phyloP scores from a whole-genome alignment of 2,329 filamentous ascomycete species.

The Bipolaris oryzae region DNA sequence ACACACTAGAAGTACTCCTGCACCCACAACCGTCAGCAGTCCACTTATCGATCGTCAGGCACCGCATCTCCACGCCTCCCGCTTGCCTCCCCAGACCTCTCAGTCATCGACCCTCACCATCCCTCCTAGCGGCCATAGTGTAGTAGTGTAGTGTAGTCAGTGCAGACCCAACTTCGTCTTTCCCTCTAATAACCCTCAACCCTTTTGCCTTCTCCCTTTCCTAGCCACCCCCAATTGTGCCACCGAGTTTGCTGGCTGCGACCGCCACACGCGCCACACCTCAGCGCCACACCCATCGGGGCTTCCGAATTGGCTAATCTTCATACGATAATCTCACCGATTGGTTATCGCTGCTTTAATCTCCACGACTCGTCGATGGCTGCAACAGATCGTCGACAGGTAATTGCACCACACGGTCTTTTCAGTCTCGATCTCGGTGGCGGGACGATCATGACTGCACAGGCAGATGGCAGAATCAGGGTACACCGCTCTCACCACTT shows the following conservation, averaged over 20 bases:
- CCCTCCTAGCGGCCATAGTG: background rate
- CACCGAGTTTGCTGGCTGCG: background rate
- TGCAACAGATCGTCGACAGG: background rate
- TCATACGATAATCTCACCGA: background rate
- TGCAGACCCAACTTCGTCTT: background rate
- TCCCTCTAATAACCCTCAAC: background rate
- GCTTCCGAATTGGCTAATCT: background rate
- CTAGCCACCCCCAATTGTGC: background rate
- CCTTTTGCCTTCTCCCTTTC: background rate
- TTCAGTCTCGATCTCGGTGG: background rate
- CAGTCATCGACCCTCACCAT: background rate
- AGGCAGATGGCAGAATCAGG: background rate
- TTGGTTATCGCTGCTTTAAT: slow-evolving; percentile 2
- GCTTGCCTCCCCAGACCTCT: background rate
- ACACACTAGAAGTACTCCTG: background rate
- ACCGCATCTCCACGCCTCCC: slow-evolving; percentile 5
- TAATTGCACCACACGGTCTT: background rate
- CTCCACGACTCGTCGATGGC: background rate
- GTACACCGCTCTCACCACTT: background rate
- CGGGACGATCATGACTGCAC: background rate
- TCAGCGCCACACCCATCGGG: background rate
- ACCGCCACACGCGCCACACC: background rate
- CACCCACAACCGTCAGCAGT: background rate
- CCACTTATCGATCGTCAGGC: slow-evolving; percentile 18
- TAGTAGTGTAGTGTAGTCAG: background rate